Evolutionary conservation across 192 early-diverging fungal species (phyloP).

Genomic region (Jimgerdemannia flammicorona): DNA sequence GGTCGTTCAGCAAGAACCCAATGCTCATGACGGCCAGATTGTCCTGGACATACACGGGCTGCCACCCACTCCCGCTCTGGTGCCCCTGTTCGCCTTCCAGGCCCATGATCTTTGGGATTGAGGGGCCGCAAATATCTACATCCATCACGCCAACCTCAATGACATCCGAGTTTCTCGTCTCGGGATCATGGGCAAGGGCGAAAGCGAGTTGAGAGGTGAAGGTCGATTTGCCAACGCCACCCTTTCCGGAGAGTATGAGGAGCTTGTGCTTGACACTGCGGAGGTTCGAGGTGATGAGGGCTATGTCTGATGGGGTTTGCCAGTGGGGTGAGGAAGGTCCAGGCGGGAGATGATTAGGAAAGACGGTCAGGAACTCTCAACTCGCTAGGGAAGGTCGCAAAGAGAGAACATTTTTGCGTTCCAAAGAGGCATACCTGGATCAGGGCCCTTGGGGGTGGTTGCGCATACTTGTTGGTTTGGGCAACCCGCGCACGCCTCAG

Average conservation of each 20-base stretch:
- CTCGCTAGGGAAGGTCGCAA: not conserved
- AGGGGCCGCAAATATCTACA: constrained; percentile 96
- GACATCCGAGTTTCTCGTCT: constrained; percentile 13
- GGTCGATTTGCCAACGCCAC: constrained; percentile 96
- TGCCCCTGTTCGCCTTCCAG: constrained; percentile 80
- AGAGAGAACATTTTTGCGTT: not conserved
- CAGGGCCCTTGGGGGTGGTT: constrained; percentile 72
- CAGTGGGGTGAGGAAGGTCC: constrained; percentile 3
- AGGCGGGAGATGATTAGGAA: not conserved
- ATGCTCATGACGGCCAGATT: constrained; percentile 88
- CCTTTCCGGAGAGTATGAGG: constrained; percentile 96
- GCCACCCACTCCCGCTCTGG: constrained; percentile 75
- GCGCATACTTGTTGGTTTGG: constrained; percentile 78
- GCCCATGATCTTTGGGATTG: constrained; percentile 92
- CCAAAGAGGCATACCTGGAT: constrained; percentile 49
- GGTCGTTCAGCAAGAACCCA: constrained; percentile 85
- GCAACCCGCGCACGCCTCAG: constrained; percentile 75
- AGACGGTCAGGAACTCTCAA: not conserved
- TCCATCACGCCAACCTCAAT: constrained; percentile 83
- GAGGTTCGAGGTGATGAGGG: constrained; percentile 62
- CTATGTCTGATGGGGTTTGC: constrained; percentile 35
- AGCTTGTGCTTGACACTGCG: constrained; percentile 75
- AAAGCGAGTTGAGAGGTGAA: constrained; percentile 89
- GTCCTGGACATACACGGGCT: constrained; percentile 74
- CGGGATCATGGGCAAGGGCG: constrained; percentile 54